Evolutionary conservation across 257 asterid genomes (phyloP).

Genomic region (Nicotiana obtusifolia): DNA sequence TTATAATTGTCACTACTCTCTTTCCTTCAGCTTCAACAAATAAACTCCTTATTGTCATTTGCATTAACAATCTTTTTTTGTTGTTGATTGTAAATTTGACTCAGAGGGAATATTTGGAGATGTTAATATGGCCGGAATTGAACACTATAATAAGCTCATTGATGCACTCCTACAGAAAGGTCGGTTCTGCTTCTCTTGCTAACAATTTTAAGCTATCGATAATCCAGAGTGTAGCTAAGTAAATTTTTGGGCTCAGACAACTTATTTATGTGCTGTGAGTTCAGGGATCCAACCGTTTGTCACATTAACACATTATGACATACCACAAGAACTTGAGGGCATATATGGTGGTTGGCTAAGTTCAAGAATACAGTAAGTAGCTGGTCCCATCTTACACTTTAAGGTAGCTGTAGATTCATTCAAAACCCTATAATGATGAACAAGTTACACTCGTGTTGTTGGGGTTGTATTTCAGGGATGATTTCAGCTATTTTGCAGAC

Average conservation of each 20-base stretch:
- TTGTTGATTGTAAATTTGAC: neutral
- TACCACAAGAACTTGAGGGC: constrained; percentile 71
- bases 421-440: neutral
- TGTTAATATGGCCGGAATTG: constrained; percentile 47
- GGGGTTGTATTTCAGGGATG: constrained; percentile 38
- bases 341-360: constrained; percentile 65
- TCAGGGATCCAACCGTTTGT: constrained; percentile 61
- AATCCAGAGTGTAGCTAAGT: neutral
- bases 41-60: neutral
- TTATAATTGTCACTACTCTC: neutral
- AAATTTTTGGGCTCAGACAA: neutral
- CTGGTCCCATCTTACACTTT: neutral
- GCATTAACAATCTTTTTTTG: neutral
- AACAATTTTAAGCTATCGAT: neutral
- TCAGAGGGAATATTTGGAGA: constrained; percentile 56
- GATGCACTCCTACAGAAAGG: constrained; percentile 50
- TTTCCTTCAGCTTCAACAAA: neutral
- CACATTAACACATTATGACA: constrained; percentile 51
- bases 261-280: neutral
- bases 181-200: neutral
- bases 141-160: constrained; percentile 50
- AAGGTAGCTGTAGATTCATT: neutral
- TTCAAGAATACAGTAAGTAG: constrained; percentile 34
- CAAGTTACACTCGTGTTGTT: neutral
- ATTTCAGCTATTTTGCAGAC: constrained; percentile 48